Base-by-base conservation (phyloP, 345 rosid genomes). In the Dipteronia dyeriana region DNA sequence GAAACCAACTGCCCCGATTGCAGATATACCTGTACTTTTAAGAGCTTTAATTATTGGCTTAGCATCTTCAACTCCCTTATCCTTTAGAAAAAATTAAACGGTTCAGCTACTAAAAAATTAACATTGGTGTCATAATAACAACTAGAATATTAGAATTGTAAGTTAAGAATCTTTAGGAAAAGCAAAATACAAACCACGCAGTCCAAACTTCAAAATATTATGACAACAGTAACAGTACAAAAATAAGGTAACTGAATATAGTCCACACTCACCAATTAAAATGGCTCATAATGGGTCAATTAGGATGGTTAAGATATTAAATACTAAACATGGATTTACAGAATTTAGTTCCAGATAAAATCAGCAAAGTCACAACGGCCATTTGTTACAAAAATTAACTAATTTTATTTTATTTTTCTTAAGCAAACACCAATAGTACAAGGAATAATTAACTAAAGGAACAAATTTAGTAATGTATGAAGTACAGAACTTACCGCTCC, bases 31-130 rank as follows among this genome's bases (percentile, higher is more conserved):
- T 83, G 87, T 86, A 68, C 86, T 82, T 81, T 84, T 93, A 62
- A 95, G 81, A 56, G 88, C 91, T 61, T 90, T 86, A 34, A 90
- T 75, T 1, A 95, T 78, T 16, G 84, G 86, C 82, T 89, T 91
- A 19, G 92, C 86, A 19, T 95, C 95, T 70, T 93, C 95, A 80
- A 83, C 86, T 45, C 85, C 97, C 75, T 91, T 93, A 64, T 89
- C 92, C 98, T 95, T 76, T 51, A 72, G 78, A 20, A 70, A 53
- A 75, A 31, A 72, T 16, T 20, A 39, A 63, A 77, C 62, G 25
- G 56, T 39, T 79, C 13, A 81, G n/a, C 51, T 11, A 70, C 41
- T 43, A 25, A 66, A 19, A n/a, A 4, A 22, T n/a, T 59, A 20
- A 54, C 47, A 13, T 39, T 16, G 39, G 29, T 31, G 39, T 54